phyloP scores from a whole-genome alignment of 2,329 filamentous ascomycete genomes.

The Pleomassaria siparia region DNA sequence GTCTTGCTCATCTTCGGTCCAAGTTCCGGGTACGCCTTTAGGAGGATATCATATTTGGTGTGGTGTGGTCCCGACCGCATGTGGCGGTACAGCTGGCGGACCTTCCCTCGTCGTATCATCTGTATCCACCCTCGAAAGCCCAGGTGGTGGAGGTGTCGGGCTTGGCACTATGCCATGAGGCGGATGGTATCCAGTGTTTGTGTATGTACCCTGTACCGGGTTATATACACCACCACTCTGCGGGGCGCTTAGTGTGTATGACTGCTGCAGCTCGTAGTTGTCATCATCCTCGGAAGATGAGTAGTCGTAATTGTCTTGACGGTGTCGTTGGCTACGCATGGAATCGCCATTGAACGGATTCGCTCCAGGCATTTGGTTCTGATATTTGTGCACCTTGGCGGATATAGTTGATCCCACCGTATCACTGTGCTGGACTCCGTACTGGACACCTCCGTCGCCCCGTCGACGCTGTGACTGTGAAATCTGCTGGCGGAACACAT shows the following conservation, averaged over 20 bases:
- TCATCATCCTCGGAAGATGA: slow-evolving; percentile 44
- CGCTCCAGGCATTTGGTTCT: slow-evolving; percentile 32
- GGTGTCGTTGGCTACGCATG: slow-evolving; percentile 10
- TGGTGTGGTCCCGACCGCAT: slow-evolving; percentile 31
- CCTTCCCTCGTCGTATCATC: slow-evolving; percentile 25
- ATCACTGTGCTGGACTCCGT: slow-evolving; percentile 32
- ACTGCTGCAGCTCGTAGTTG: slow-evolving; percentile 39
- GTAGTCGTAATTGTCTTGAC: slow-evolving; percentile 39
- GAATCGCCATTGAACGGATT: slow-evolving; percentile 34
- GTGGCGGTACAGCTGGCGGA: slow-evolving; percentile 28
- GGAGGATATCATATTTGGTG: slow-evolving; percentile 15
- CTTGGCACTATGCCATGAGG: slow-evolving; percentile 30
- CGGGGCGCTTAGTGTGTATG: slow-evolving; percentile 22
- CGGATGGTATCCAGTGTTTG: slow-evolving; percentile 40
- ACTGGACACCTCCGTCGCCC: slow-evolving; percentile 21
- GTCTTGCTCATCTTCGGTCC: neutral
- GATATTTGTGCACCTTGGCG: slow-evolving; percentile 35
- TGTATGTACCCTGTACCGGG: slow-evolving; percentile 33
- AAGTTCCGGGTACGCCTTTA: neutral
- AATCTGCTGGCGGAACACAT: slow-evolving; percentile 44
- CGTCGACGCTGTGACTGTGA: slow-evolving; percentile 39
- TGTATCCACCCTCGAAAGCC: slow-evolving; percentile 30
- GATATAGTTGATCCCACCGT: slow-evolving; percentile 33
- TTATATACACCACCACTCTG: slow-evolving; percentile 30
- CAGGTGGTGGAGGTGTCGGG: slow-evolving; percentile 35